Evolutionary conservation across 805 yeast species (phyloP), one percentile per base, ranked within the genome.

Genomic region (Candida argentea): DNA sequence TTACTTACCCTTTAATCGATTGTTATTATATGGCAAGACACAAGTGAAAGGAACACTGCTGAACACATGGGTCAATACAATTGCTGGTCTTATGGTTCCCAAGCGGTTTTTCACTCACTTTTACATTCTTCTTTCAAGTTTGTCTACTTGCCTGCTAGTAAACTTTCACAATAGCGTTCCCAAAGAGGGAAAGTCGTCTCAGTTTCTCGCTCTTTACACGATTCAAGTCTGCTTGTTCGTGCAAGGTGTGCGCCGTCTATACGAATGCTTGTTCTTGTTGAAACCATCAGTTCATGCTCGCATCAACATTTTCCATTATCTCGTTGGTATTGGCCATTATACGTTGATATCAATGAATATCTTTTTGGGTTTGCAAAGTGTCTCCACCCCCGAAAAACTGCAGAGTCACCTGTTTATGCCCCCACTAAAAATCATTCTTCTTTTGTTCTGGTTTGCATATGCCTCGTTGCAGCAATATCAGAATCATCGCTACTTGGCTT

Each of bases 281-380:
- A 67, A 59, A 20, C 73, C 66, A 44, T 57, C 67, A 3, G 24
- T 46, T 2, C 42, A 43, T 1, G 62, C 85, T 3, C 62, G 62
- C 33, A 80, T 81, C 59, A 76, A 79, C 42, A 40, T 78, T 20
- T 57, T 72, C 1, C 91, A 81, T 50, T 81, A 79, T 40, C 27
- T 73, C 1, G 77, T 69, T 4, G 93, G 91, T 0, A 19, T 77
- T 4, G 57, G 62, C 39, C 79, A 73, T 42, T 81, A 81, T 37
- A 30, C 68, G 0, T 46, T 67, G 1, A 52, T 76, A 6, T 12
- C 24, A 7, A 18, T 20, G 5, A 27, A 14, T 6, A 18, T 28
- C 14, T 22, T 16, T 12, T 9, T 20, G 8, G 19, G n/a, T 17
- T 31, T 16, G 42, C 40, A 10, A 22, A 27, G 24, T 6, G 13